phyloP scores from a whole-genome alignment of 768 basidiomycete species.

The Scleroderma citrinum region DNA sequence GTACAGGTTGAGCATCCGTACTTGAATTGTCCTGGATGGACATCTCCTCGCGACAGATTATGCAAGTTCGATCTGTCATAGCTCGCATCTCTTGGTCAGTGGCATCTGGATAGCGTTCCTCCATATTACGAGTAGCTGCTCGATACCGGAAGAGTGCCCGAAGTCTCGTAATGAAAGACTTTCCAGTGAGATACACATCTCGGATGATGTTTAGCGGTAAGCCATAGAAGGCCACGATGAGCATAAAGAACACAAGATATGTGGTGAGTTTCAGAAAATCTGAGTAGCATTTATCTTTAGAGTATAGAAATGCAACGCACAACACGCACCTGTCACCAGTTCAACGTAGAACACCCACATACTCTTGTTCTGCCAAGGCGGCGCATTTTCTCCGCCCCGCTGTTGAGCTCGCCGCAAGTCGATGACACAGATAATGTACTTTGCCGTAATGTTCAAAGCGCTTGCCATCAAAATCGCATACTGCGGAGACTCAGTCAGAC shows the following conservation, averaged over 20 bases:
- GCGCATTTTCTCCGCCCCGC: slow-evolving; percentile 77
- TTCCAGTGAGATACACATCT: slow-evolving; percentile 92
- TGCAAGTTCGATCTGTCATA: slow-evolving; percentile 89
- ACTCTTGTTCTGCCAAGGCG: slow-evolving; percentile 97
- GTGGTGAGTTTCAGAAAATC: slow-evolving; percentile 92
- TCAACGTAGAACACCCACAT: slow-evolving; percentile 97
- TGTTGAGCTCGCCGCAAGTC: slow-evolving; percentile 76
- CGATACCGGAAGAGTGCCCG: slow-evolving; percentile 89
- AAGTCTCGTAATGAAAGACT: slow-evolving; percentile 84
- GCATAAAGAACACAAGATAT: slow-evolving; percentile 88
- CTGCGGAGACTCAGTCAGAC: slow-evolving; percentile 36
- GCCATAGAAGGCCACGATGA: slow-evolving; percentile 92
- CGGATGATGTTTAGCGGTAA: slow-evolving; percentile 95
- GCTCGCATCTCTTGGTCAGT: slow-evolving; percentile 75
- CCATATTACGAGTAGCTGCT: slow-evolving; percentile 94
- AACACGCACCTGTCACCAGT: slow-evolving; percentile 68
- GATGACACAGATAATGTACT: slow-evolving; percentile 76
- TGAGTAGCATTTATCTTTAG: slow-evolving; percentile 27
- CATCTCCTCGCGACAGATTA: slow-evolving; percentile 99
- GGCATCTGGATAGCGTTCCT: slow-evolving; percentile 89
- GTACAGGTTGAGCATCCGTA: slow-evolving; percentile 16
- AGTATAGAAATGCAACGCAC: background rate
- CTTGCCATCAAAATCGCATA: slow-evolving; percentile 87
- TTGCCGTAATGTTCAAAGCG: slow-evolving; percentile 67
- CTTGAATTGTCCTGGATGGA: slow-evolving; percentile 30